Conservation (phyloP, 129 eudicot genomes). For the Logfia minima region DNA sequence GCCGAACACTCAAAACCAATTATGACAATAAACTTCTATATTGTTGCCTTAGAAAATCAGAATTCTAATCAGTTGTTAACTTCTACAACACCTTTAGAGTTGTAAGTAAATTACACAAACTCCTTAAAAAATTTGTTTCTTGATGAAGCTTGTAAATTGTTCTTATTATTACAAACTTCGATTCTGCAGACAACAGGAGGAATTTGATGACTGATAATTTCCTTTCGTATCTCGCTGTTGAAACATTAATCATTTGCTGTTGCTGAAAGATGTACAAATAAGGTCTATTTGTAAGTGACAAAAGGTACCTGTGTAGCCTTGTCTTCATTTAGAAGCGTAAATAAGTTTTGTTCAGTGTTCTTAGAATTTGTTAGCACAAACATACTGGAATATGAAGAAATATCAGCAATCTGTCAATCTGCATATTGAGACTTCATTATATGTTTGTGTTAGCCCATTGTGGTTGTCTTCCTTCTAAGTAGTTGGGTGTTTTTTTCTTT, state of each 20-base stretch:
- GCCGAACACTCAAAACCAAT: not conserved
- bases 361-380: constrained; percentile 1
- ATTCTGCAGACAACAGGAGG: constrained; percentile 26
- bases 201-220: constrained; percentile 19
- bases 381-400: not conserved
- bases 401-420: not conserved
- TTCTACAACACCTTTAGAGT: not conserved
- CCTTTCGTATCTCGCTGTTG: constrained; percentile 9
- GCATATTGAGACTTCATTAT: not conserved
- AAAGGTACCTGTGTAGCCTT: constrained; percentile 23
- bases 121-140: not conserved
- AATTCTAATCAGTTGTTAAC: not conserved
- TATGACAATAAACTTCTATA: not conserved
- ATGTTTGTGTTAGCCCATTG: not conserved
- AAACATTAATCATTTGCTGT: constrained; percentile 11
- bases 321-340: constrained; percentile 31
- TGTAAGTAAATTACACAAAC: not conserved
- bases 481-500: not conserved
- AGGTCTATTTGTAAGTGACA: constrained; percentile 16
- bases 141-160: not conserved
- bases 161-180: constrained; percentile 11
- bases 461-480: not conserved
- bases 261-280: constrained; percentile 22
- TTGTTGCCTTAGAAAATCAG: not conserved
- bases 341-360: constrained; percentile 27